Conservation (phyloP, 2,329 filamentous ascomycete species). For the Hypoxylon sp. region DNA sequence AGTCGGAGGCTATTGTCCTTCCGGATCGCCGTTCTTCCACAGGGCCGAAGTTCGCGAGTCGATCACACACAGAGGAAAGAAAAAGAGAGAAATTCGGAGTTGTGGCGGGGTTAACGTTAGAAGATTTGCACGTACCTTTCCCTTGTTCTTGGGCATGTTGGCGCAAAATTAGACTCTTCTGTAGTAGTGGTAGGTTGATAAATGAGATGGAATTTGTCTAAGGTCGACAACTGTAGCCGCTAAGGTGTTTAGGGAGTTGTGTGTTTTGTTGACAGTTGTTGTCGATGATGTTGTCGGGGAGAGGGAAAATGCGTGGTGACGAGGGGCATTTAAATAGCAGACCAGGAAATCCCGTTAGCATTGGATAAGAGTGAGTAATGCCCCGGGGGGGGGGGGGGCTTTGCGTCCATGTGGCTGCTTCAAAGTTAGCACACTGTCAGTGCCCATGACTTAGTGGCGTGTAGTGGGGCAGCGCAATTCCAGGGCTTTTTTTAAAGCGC, state of each 20-base stretch:
- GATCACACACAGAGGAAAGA: slow-evolving; percentile 21
- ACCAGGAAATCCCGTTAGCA: not conserved
- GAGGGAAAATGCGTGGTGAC: slow-evolving; percentile 46
- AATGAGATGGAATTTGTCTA: slow-evolving; percentile 16
- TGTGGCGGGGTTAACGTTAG: slow-evolving; percentile 31
- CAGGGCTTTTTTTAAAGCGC: slow-evolving; percentile 1
- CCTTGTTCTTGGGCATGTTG: slow-evolving; percentile 99
- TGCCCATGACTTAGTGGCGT: not conserved
- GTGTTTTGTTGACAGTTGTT: slow-evolving; percentile 38
- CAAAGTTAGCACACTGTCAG: not conserved
- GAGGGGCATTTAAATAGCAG: slow-evolving; percentile 48
- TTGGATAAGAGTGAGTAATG: slow-evolving; percentile 44
- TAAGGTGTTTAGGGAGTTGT: slow-evolving; percentile 11
- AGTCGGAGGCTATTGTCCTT: slow-evolving; percentile 14
- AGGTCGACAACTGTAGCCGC: slow-evolving; percentile 12
- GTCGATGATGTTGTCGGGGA: slow-evolving; percentile 33
- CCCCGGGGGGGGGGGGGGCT: slow-evolving; percentile 33
- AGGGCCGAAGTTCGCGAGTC: slow-evolving; percentile 13
- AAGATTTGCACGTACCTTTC: slow-evolving; percentile 79
- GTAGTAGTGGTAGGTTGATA: not conserved
- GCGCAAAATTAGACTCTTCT: slow-evolving; percentile 16
- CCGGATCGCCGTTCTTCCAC: slow-evolving; percentile 3
- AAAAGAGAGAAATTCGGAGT: slow-evolving; percentile 32
- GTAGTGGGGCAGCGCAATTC: slow-evolving; percentile 16
- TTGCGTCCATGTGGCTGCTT: slow-evolving; percentile 22